A percentile compares a stretch with the other conserved stretches of the same genome.
Evolutionary conservation across 2,329 filamentous ascomycete genomes (phyloP).

Genomic region (Helminthosporium solani): DNA sequence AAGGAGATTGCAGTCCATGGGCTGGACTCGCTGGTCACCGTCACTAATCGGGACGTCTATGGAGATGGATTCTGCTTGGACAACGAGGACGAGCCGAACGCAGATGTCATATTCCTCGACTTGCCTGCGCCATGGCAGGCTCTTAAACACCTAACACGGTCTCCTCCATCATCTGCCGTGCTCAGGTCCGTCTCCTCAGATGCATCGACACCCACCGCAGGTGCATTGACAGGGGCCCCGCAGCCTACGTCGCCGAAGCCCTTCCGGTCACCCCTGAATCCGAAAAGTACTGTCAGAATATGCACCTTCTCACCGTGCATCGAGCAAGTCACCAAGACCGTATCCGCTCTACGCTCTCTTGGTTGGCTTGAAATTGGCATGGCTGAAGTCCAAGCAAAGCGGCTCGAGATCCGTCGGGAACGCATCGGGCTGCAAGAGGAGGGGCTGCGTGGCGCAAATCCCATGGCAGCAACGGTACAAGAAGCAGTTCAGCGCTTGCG

Average conservation of each 20-base stretch:
- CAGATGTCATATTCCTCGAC: constrained; percentile 75
- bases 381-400: constrained; percentile 81
- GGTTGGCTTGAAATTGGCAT: constrained; percentile 93
- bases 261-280: constrained; percentile 62
- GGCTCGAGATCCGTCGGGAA: constrained; percentile 80
- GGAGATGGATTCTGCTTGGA: constrained; percentile 67
- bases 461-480: constrained; percentile 69
- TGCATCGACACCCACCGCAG: constrained; percentile 46
- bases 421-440: constrained; percentile 72
- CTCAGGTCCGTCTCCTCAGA: constrained; percentile 30
- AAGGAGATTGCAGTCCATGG: constrained; percentile 69
- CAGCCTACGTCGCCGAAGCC: constrained; percentile 12
- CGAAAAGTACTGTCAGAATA: constrained; percentile 70
- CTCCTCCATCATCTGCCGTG: constrained; percentile 30
- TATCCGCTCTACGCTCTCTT: constrained; percentile 73
- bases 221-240: constrained; percentile 8
- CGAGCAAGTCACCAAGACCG: constrained; percentile 87
- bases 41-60: constrained; percentile 80
- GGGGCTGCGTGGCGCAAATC: constrained; percentile 64
- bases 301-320: constrained; percentile 98
- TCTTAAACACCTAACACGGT: constrained; percentile 70
- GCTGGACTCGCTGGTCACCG: constrained; percentile 64
- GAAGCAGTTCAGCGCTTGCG: constrained; percentile 75
- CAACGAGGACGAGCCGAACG: constrained; percentile 40
- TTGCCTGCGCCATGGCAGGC: constrained; percentile 80